Evolutionary conservation across 176 grass and related monocot genomes (phyloP).

Genomic region (Eragrostis curvula): DNA sequence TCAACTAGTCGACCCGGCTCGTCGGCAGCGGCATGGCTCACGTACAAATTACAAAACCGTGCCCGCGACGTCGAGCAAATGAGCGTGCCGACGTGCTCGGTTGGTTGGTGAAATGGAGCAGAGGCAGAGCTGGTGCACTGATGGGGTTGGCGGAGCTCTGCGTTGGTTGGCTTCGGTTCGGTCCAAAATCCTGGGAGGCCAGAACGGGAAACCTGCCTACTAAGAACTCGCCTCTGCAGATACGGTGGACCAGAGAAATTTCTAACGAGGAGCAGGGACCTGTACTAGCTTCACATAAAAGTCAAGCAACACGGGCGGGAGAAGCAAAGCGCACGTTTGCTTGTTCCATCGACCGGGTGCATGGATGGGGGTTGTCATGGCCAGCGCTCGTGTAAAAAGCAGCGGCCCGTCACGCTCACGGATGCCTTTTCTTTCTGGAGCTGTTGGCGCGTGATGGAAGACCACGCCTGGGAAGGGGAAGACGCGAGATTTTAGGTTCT

Average conservation of each 20-base stretch:
- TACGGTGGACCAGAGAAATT: neutral
- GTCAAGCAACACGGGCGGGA: slow-evolving; percentile 40
- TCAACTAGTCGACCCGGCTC: neutral
- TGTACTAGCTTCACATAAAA: slow-evolving; percentile 15
- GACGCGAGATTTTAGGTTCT: neutral
- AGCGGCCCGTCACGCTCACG: neutral
- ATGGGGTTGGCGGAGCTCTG: neutral
- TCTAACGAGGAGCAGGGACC: neutral
- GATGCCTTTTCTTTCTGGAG: neutral
- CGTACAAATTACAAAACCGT: neutral
- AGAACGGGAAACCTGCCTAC: neutral
- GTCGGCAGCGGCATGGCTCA: neutral
- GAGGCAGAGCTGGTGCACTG: neutral
- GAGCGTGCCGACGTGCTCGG: neutral
- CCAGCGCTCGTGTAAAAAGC: neutral
- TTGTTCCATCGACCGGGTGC: neutral
- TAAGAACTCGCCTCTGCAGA: neutral
- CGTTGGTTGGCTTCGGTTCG: neutral
- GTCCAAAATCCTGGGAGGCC: neutral
- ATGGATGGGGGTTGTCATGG: neutral
- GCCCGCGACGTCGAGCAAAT: neutral
- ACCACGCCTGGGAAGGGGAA: neutral
- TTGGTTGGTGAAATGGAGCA: neutral
- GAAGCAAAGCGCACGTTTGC: slow-evolving; percentile 36
- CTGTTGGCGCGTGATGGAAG: neutral